Base-by-base conservation (phyloP, 1,139 yeast species). In the Zygotorulaspora mrakii region DNA sequence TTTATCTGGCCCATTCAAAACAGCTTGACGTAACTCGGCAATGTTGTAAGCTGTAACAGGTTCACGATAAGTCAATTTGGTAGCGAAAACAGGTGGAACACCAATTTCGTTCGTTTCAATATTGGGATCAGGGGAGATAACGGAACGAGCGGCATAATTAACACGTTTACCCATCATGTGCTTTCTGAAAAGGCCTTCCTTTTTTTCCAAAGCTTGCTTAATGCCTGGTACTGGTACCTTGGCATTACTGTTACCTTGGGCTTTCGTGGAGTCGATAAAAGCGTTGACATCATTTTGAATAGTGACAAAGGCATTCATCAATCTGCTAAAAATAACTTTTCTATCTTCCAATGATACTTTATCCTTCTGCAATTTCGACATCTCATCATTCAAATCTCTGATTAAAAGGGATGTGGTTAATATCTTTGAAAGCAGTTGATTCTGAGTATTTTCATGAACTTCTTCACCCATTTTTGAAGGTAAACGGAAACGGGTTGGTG, bases 91-190 rank as follows among this genome's bases (percentile, higher is more conserved):
- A 1, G 98, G 98, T 27, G 99, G 99, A 39, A 94, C 94, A 68
- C 98, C 99, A 60, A 94, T 91, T 67, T 94, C 96, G 62, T 89
- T 86, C 12, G 98, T 91, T 68, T 91, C 98, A 57, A 94, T 75
- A 69, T 85, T 91, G 43, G 99, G 99, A 69, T 94, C 99, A 3
- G 98, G 98, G 5, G 98, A 89, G 68, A 94, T 94, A 55, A 94
- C 99, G 10, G 98, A 89, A 66, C 99, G 86, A 37, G 98, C 98
- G 46, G 98, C 97, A 59, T 85, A 89, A 64, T 94, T 94, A 46
- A 94, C 99, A 71, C 99, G 87, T 73, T 94, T 94, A 65, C 99
- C 99, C 98, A 94, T 94, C 98, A 94, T 91, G 61, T 94, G 96
- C 65, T 89, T 91, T 73, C 99, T 81, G 73, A 91, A 91, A 53